Evolutionary conservation across 2,329 filamentous ascomycete genomes (phyloP), one percentile per base, ranked within the genome.

Genomic region (Xylaria sp.): DNA sequence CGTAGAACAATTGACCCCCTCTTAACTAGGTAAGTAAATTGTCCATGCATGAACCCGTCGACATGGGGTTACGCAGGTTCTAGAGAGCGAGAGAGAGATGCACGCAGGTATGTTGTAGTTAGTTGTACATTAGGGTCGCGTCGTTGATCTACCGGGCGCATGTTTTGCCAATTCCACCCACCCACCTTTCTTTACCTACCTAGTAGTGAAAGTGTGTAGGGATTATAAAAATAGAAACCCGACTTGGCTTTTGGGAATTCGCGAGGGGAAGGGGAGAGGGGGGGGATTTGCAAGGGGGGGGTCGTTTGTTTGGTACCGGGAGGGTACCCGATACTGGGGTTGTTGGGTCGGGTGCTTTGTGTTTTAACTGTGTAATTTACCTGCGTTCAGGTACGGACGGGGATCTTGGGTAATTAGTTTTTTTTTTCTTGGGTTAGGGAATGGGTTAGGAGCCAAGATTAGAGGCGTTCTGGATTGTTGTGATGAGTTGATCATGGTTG

Each of bases 21-120:
- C 16, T 16, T 16, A 16, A 51, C 51, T 39, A 60, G 52, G 42
- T 60, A 58, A 39, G 30, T 46, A 19, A 57, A n/a, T 30, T 30
- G 23, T 30, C 23, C 37, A 54, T 61, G 61, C 58, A 61, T 57
- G 59, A 61, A 56, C 59, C 61, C 52, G 54, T 54, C 53, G 50
- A 23, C 50, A 54, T 58, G 50, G 48, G 11, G 13, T 34, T 44
- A 35, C 35, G 23, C 23, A 30, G 23, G 23, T 30, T 16, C 16
- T 16, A 16, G 16, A 16, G 16, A 16, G n/a, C 3, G 23, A 23
- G 23, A 30, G 23, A 30, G 23, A 30, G 23, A 30, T 5, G 23
- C 42, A 42, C 37, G 3, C 10, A 37, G 35, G 47, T 60, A 55
- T 23, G 37, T 16, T 16, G 16, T 16, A 16, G 16, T 16, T 57